These are phyloP conservation scores for Gamsiella multidivaricata DNA, from an alignment of 192 early-diverging fungal genomes.

Conservation along the genomic window DNA sequence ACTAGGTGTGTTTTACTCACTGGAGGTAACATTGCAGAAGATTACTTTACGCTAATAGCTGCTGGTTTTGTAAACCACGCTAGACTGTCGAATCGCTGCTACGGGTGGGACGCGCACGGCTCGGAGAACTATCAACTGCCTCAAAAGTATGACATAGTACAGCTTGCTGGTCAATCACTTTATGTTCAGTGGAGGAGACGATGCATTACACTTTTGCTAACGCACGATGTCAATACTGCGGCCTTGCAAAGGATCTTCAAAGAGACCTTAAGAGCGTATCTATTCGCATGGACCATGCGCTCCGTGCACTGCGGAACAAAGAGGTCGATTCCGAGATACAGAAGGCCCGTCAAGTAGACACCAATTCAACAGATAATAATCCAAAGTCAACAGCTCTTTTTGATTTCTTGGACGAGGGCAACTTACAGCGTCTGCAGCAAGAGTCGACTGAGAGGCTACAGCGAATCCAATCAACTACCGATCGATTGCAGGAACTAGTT, in stretches of 20 bases:
- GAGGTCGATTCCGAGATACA: constrained; percentile 48
- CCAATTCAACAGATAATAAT: neutral
- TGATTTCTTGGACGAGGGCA: constrained; percentile 49
- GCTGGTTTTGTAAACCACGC: neutral
- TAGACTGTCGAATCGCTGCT: constrained; percentile 41
- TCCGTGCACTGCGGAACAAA: constrained; percentile 24
- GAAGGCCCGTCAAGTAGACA: neutral
- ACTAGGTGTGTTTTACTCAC: neutral
- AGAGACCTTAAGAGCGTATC: constrained; percentile 35
- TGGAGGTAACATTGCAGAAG: too few species aligned
- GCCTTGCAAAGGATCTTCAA: constrained; percentile 22
- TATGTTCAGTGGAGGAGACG: too few species aligned
- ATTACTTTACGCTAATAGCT: neutral
- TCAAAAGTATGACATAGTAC: constrained; percentile 22
- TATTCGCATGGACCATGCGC: constrained; percentile 33
- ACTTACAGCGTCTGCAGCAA: constrained; percentile 20
- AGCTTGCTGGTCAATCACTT: neutral
- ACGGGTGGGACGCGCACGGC: constrained; percentile 25
- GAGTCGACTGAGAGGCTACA: constrained; percentile 31
- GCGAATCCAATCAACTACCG: constrained; percentile 15
- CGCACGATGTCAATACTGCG: too few species aligned
- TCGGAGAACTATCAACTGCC: constrained; percentile 17
- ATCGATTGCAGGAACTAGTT: constrained; percentile 23
- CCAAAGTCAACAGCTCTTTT: constrained; percentile 15
- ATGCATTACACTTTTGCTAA: too few species aligned